phyloP scores from a whole-genome alignment of 2,329 filamentous ascomycete genomes.

The Raffaelea deltoideospora region DNA sequence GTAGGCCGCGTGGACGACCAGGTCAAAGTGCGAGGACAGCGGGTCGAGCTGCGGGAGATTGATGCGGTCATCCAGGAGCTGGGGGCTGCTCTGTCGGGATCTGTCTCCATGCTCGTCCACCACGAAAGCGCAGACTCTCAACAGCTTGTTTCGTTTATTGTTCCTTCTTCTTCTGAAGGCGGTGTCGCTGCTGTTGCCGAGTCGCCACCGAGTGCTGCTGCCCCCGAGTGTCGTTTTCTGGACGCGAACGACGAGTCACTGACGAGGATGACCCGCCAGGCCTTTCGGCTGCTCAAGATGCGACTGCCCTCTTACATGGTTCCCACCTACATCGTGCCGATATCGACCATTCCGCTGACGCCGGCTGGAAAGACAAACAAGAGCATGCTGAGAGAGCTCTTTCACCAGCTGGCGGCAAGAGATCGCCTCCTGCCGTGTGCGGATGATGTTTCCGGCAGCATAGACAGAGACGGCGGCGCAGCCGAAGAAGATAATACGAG shows the following conservation, averaged over 20 bases:
- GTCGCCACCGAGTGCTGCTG: not conserved
- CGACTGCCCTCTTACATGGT: slow-evolving; percentile 64
- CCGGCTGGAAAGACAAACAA: slow-evolving; percentile 62
- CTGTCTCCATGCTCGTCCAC: slow-evolving; percentile 44
- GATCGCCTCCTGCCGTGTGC: too few species aligned
- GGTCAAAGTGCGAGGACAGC: slow-evolving; percentile 66
- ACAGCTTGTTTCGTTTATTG: slow-evolving; percentile 56
- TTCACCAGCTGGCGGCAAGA: slow-evolving; percentile 16
- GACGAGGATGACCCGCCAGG: slow-evolving; percentile 15
- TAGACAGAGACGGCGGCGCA: too few species aligned
- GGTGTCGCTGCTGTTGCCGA: too few species aligned
- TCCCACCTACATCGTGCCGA: slow-evolving; percentile 56
- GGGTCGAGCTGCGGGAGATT: slow-evolving; percentile 67
- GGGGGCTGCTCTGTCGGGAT: slow-evolving; percentile 39
- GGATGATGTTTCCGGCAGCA: too few species aligned
- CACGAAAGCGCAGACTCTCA: slow-evolving; percentile 22
- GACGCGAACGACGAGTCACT: slow-evolving; percentile 16
- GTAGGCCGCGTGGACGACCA: slow-evolving; percentile 63
- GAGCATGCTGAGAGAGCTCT: slow-evolving; percentile 29
- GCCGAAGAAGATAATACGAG: not conserved
- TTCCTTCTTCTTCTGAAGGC: too few species aligned
- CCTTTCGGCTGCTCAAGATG: slow-evolving; percentile 40
- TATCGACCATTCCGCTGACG: slow-evolving; percentile 56
- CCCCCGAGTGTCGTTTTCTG: slow-evolving; percentile 20
- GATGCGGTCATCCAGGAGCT: slow-evolving; percentile 43